These are phyloP conservation scores for Cenococcum geophilum DNA, from an alignment of 495 filamentous ascomycete genomes.

Conservation along the genomic window DNA sequence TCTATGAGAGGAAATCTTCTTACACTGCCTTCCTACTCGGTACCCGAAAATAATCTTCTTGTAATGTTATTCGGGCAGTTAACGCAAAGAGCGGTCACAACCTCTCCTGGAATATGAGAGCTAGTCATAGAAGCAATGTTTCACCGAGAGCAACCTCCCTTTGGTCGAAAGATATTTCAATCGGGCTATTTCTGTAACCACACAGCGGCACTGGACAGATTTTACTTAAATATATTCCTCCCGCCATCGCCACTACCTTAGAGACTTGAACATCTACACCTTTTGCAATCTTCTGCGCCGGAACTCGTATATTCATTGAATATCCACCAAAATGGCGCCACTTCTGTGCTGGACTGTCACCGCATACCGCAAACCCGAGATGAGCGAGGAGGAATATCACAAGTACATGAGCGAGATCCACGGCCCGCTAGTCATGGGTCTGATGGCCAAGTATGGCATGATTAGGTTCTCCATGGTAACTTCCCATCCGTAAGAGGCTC, in stretches of 20 bases:
- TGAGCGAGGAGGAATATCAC: slow-evolving; percentile 43
- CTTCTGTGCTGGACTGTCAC: not conserved
- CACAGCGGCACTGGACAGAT: too few relatives aligned
- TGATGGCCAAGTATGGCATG: slow-evolving; percentile 33
- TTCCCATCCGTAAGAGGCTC: not conserved
- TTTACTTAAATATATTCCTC: not conserved
- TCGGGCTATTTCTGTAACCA: too few relatives aligned
- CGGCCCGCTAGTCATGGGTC: slow-evolving; percentile 25
- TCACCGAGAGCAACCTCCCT: too few relatives aligned
- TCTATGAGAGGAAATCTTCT: too few relatives aligned
- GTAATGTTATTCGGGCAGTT: too few relatives aligned
- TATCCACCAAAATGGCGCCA: not conserved
- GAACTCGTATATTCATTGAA: not conserved
- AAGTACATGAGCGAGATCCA: slow-evolving; percentile 39
- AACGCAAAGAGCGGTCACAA: too few relatives aligned
- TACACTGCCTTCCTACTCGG: too few relatives aligned
- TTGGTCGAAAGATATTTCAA: too few relatives aligned
- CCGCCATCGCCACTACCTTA: not conserved
- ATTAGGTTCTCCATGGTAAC: slow-evolving; percentile 27
- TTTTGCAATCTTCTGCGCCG: not conserved
- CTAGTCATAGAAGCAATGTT: too few relatives aligned
- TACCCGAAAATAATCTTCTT: too few relatives aligned
- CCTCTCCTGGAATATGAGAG: too few relatives aligned
- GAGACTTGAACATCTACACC: not conserved
- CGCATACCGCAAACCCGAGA: slow-evolving; percentile 10